phyloP scores from a whole-genome alignment of 2,329 filamentous ascomycete species.

The Paraconiothyrium brasiliense region DNA sequence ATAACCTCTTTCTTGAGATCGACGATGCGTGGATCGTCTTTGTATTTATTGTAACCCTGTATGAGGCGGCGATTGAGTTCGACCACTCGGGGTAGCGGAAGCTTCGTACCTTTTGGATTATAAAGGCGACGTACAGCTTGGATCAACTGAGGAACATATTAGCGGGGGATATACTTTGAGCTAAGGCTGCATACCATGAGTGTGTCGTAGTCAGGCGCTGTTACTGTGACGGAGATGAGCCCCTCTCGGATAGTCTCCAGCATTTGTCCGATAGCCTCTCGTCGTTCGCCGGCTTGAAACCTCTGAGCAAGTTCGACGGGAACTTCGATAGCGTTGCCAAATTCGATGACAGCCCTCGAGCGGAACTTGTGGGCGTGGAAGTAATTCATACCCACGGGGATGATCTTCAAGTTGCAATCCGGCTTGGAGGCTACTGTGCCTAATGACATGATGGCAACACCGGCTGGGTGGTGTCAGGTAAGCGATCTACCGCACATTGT shows the following conservation, averaged over 20 bases:
- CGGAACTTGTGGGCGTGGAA: slow-evolving; percentile 99
- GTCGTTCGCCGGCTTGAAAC: slow-evolving; percentile 75
- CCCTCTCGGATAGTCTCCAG: slow-evolving; percentile 88
- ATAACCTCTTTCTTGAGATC: slow-evolving; percentile 78
- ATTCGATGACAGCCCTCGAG: slow-evolving; percentile 94
- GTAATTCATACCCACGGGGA: slow-evolving; percentile 99
- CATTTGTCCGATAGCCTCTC: slow-evolving; percentile 86
- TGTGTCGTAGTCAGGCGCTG: slow-evolving; percentile 92
- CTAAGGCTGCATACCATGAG: slow-evolving; percentile 70
- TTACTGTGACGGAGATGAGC: slow-evolving; percentile 88
- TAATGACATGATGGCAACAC: slow-evolving; percentile 97
- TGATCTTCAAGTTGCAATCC: slow-evolving; percentile 89
- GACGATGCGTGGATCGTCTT: slow-evolving; percentile 85
- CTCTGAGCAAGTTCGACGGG: slow-evolving; percentile 82
- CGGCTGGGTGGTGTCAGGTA: slow-evolving; percentile 64
- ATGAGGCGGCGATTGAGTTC: slow-evolving; percentile 92
- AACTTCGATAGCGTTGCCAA: slow-evolving; percentile 88
- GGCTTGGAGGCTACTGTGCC: slow-evolving; percentile 87
- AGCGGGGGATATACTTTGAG: slow-evolving; percentile 26
- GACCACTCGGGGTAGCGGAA: slow-evolving; percentile 89
- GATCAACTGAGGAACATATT: slow-evolving; percentile 68
- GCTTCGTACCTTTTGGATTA: slow-evolving; percentile 91
- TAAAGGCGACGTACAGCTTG: slow-evolving; percentile 94
- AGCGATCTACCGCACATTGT: background rate
- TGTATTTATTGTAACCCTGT: slow-evolving; percentile 90